Evolutionary conservation across 2,329 filamentous ascomycete genomes (phyloP).

Genomic region (Sporothrix luriei): DNA sequence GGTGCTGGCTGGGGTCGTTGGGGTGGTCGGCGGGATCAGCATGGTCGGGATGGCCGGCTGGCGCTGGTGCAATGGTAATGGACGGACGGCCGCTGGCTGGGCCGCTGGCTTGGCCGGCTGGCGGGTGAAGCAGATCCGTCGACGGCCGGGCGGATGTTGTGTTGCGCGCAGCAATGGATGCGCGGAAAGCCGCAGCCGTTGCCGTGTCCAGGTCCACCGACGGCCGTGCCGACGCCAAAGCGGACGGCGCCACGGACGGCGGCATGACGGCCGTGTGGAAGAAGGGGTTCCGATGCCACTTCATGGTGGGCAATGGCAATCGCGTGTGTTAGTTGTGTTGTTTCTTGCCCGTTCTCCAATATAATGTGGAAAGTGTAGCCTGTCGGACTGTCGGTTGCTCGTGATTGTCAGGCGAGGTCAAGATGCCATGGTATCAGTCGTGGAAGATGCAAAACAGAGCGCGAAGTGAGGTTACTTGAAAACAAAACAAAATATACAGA

Average conservation of each 20-base stretch:
- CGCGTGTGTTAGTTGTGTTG: background rate
- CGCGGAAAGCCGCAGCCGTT: conserved; percentile 18
- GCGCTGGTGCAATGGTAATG: conserved; percentile 13
- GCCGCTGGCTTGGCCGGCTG: conserved; percentile 2
- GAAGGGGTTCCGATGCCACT: conserved; percentile 37
- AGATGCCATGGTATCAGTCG: background rate
- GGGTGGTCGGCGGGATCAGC: background rate
- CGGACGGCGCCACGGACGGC: conserved; percentile 35
- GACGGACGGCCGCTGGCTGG: background rate
- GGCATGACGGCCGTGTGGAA: conserved; percentile 37
- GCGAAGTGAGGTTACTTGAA: background rate
- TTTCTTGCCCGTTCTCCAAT: background rate
- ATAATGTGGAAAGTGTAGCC: background rate
- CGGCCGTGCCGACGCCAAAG: conserved; percentile 30
- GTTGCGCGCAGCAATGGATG: conserved; percentile 6
- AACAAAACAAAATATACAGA: background rate
- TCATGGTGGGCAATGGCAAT: conserved; percentile 33
- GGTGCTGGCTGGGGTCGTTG: conserved; percentile 7
- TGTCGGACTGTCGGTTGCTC: background rate
- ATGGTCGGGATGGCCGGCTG: background rate
- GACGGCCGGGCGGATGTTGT: background rate
- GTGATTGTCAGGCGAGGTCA: conserved; percentile 7
- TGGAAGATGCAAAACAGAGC: background rate
- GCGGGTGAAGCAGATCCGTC: background rate
- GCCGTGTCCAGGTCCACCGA: conserved; percentile 34